phyloP scores from a whole-genome alignment of 495 filamentous ascomycete genomes.

The Talaromyces wortmannii region DNA sequence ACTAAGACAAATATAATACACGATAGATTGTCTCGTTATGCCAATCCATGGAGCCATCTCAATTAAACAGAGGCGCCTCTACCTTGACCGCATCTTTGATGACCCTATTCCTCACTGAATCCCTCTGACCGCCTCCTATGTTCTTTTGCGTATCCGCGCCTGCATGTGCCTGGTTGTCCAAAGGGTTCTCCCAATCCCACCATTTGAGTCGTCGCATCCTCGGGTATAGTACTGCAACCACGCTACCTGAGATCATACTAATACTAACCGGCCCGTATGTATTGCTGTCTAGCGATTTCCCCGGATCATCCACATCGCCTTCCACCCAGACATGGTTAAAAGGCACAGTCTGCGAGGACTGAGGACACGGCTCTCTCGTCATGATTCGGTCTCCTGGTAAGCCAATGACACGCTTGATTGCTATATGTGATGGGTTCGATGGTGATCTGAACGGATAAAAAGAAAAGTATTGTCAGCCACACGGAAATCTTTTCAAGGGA shows the following conservation, averaged over 20 bases:
- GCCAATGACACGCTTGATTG: slow-evolving; percentile 64
- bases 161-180: slow-evolving; percentile 13
- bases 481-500: not conserved
- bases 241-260: slow-evolving; percentile 55
- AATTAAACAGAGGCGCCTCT: slow-evolving; percentile 19
- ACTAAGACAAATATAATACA: not conserved
- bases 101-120: slow-evolving; percentile 31
- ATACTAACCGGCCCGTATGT: slow-evolving; percentile 61
- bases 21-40: not conserved
- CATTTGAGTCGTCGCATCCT: slow-evolving; percentile 38
- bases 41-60: not conserved
- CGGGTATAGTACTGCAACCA: slow-evolving; percentile 58
- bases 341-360: slow-evolving; percentile 50
- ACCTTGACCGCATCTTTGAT: slow-evolving; percentile 31
- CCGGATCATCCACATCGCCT: slow-evolving; percentile 54
- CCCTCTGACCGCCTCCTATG: slow-evolving; percentile 29
- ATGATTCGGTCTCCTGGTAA: slow-evolving; percentile 62
- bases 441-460: slow-evolving; percentile 49
- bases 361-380: slow-evolving; percentile 55
- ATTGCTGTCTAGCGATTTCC: slow-evolving; percentile 63
- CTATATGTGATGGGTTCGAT: slow-evolving; percentile 46
- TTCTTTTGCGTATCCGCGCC: not conserved
- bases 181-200: slow-evolving; percentile 28
- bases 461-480: not conserved
- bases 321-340: slow-evolving; percentile 75